Evolutionary conservation across 140 eudicot genomes (phyloP).

Genomic region (Oenanthe javanica): DNA sequence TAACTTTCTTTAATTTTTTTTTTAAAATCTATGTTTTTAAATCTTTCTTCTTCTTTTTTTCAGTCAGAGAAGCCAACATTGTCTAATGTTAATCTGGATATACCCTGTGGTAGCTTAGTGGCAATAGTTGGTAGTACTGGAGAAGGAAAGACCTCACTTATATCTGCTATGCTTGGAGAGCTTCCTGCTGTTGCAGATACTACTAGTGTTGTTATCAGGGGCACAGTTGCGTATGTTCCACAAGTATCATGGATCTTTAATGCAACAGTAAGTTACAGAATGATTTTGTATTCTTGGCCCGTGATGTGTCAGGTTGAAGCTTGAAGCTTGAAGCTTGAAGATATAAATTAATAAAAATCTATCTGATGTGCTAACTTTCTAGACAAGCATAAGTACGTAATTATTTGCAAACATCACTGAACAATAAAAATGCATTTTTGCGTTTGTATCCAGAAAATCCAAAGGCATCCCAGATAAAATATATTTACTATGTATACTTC

Average conservation of each 20-base stretch:
- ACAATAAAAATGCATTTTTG: neutral
- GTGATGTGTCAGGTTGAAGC: neutral
- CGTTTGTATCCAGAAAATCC: neutral
- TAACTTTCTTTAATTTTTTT: neutral
- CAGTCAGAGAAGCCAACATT: slow-evolving; percentile 83
- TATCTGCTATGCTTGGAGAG: slow-evolving; percentile 98
- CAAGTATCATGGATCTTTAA: slow-evolving; percentile 97
- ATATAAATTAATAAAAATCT: neutral
- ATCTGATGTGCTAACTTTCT: neutral
- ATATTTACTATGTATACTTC: neutral
- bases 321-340: neutral
- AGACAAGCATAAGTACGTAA: neutral
- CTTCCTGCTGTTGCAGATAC: slow-evolving; percentile 70
- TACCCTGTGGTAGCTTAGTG: slow-evolving; percentile 68
- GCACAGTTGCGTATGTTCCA: slow-evolving; percentile 91
- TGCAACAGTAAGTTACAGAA: slow-evolving; percentile 64
- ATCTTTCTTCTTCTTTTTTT: slow-evolving; percentile 1
- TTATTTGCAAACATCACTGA: neutral
- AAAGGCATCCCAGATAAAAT: neutral
- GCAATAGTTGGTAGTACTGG: slow-evolving; percentile 97
- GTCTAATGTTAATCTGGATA: slow-evolving; percentile 65
- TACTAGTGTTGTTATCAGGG: slow-evolving; percentile 66
- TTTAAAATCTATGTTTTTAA: neutral
- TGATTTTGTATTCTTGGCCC: slow-evolving; percentile 3
- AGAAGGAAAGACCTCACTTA: slow-evolving; percentile 90